Evolutionary conservation across 768 basidiomycete species (phyloP).

Genomic region (Collybia sordida): DNA sequence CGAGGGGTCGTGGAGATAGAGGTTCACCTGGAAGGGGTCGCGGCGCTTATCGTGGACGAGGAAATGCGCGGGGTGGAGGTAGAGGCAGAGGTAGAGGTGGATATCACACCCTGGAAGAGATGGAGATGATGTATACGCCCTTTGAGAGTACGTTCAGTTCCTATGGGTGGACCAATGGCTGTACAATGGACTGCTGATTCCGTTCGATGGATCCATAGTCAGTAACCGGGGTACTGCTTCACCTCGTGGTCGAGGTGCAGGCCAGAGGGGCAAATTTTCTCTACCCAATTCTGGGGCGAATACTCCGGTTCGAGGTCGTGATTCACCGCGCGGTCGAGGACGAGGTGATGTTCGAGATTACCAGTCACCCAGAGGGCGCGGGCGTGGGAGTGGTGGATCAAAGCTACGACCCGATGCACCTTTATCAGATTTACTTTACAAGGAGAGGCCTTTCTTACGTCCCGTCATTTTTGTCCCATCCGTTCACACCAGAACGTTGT

Average conservation of each 20-base stretch:
- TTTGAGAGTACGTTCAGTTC: constrained; percentile 24
- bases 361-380: constrained; percentile 16
- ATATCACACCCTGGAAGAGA: constrained; percentile 21
- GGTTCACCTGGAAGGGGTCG: constrained; percentile 16
- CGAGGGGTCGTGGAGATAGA: constrained; percentile 11
- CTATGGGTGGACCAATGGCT: background rate
- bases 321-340: constrained; percentile 14
- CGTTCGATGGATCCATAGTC: constrained; percentile 10
- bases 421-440: constrained; percentile 54
- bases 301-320: constrained; percentile 22
- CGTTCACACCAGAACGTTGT: constrained; percentile 48
- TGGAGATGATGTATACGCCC: constrained; percentile 14
- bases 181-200: constrained; percentile 8
- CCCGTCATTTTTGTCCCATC: constrained; percentile 73
- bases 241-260: constrained; percentile 13
- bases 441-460: constrained; percentile 60
- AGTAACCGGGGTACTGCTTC: constrained; percentile 17
- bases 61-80: constrained; percentile 22
- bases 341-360: constrained; percentile 17
- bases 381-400: constrained; percentile 25
- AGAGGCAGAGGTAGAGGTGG: constrained; percentile 16
- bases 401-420: constrained; percentile 42
- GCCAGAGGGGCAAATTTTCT: constrained; percentile 11
- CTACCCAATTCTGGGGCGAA: constrained; percentile 9
- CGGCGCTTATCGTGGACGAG: constrained; percentile 21